phyloP scores from a whole-genome alignment of 73 alveolate genomes.

The Loxodes magnus region DNA sequence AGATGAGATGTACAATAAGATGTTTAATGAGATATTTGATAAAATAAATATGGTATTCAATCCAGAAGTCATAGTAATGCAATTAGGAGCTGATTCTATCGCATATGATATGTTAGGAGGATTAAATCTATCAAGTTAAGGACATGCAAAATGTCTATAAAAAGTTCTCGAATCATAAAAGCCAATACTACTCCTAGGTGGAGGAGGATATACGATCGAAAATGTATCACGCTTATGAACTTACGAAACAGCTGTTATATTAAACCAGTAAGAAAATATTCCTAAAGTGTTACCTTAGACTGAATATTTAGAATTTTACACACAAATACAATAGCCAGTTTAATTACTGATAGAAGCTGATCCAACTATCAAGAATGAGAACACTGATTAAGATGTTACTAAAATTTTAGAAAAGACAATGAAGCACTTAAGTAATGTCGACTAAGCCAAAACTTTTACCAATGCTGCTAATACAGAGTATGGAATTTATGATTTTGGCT shows the following conservation, averaged over 20 bases:
- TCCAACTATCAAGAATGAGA: conserved; percentile 12
- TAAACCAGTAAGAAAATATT: conserved; percentile 48
- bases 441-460: conserved; percentile 37
- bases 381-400: conserved; percentile 32
- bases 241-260: conserved; percentile 86
- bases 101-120: conserved; percentile 93
- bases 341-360: conserved; percentile 34
- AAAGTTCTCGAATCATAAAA: conserved; percentile 75
- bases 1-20: conserved; percentile 70
- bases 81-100: conserved; percentile 95
- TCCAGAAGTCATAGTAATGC: conserved; percentile 91
- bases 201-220: conserved; percentile 96
- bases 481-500: no score
- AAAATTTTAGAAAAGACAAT: conserved; percentile 33
- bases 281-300: conserved; percentile 16
- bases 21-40: conserved; percentile 69
- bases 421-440: conserved; percentile 56
- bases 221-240: conserved; percentile 98
- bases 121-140: conserved; percentile 83
- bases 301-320: conserved; percentile 41
- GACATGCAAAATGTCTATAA: conserved; percentile 93
- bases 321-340: conserved; percentile 24
- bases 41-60: conserved; percentile 71
- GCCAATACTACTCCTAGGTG: conserved; percentile 95
- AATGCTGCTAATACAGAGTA: conserved; percentile 17